Conservation (phyloP, 2,329 filamentous ascomycete species). For the Gliomastix tumulicola region DNA sequence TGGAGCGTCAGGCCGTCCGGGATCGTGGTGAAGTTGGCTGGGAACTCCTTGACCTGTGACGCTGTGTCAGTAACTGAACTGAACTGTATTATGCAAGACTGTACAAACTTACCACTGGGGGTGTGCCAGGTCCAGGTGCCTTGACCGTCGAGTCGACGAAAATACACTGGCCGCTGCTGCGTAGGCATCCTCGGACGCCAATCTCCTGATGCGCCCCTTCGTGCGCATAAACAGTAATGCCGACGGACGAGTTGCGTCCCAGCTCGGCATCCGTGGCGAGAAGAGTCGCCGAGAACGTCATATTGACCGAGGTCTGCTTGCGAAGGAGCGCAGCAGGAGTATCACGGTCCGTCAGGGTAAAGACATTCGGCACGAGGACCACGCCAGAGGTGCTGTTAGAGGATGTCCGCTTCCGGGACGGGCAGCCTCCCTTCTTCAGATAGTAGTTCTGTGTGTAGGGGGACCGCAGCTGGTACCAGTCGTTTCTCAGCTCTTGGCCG, state of each 20-base stretch:
- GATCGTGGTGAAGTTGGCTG: constrained; percentile 2
- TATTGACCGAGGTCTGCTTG: constrained; percentile 20
- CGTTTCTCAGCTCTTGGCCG: background rate
- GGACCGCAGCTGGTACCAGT: constrained; percentile 1
- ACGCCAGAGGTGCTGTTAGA: too few relatives aligned
- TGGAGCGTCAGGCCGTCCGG: constrained; percentile 8
- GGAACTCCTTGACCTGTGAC: background rate
- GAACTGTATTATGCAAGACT: background rate
- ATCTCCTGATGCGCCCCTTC: constrained; percentile 17
- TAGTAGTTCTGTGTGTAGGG: constrained; percentile 6
- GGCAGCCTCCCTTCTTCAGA: background rate
- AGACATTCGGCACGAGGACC: constrained; percentile 21
- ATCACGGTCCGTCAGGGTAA: constrained; percentile 16
- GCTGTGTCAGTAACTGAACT: background rate
- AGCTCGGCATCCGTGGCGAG: constrained; percentile 8
- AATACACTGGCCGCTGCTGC: constrained; percentile 11
- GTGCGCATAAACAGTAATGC: constrained; percentile 15
- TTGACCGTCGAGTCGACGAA: background rate
- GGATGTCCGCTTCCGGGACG: too few relatives aligned
- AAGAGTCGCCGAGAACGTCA: constrained; percentile 16
- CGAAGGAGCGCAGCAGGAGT: constrained; percentile 16
- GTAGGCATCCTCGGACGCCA: constrained; percentile 14
- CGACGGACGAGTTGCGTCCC: constrained; percentile 13
- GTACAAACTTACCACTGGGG: background rate
- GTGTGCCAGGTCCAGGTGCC: background rate